Evolutionary conservation across 805 yeast genomes (phyloP).

Genomic region (Citeromyces nyonsensis): DNA sequence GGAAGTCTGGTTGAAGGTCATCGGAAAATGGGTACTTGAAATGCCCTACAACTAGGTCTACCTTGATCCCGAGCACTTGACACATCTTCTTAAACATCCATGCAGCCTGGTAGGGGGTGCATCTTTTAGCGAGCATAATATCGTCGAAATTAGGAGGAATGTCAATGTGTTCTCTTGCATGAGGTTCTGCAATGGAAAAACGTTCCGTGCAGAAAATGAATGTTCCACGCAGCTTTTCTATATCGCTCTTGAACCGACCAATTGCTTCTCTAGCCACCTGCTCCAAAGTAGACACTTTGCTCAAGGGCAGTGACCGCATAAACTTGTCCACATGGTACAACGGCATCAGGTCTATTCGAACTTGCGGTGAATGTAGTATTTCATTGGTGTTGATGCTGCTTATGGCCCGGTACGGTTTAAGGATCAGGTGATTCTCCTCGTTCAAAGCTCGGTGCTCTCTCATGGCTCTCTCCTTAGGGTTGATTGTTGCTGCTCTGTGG

Average conservation of each 20-base stretch:
- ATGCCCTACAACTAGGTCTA: constrained; percentile 71
- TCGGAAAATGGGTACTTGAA: constrained; percentile 49
- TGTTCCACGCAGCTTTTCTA: constrained; percentile 53
- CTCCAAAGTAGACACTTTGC: constrained; percentile 30
- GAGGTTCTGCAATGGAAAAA: constrained; percentile 25
- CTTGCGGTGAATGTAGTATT: constrained; percentile 7
- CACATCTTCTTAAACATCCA: constrained; percentile 64
- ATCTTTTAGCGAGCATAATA: constrained; percentile 10
- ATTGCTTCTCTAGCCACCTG: constrained; percentile 38
- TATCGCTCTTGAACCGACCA: constrained; percentile 29
- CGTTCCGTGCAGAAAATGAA: constrained; percentile 48
- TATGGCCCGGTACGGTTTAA: constrained; percentile 42
- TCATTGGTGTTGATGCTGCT: constrained; percentile 32
- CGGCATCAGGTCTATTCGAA: constrained; percentile 9
- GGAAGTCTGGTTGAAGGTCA: constrained; percentile 27
- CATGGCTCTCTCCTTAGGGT: constrained; percentile 49
- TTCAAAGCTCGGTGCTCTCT: constrained; percentile 52
- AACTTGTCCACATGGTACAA: constrained; percentile 25
- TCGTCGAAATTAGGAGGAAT: constrained; percentile 13
- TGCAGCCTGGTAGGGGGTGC: constrained; percentile 47
- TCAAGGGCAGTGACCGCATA: constrained; percentile 18
- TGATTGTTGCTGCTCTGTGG: constrained; percentile 57
- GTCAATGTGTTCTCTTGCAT: constrained; percentile 15
- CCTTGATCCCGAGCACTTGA: constrained; percentile 49
- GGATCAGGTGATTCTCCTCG: constrained; percentile 41